Conservation (phyloP, 306 rosid species). For the Cicer chorassanicum region DNA sequence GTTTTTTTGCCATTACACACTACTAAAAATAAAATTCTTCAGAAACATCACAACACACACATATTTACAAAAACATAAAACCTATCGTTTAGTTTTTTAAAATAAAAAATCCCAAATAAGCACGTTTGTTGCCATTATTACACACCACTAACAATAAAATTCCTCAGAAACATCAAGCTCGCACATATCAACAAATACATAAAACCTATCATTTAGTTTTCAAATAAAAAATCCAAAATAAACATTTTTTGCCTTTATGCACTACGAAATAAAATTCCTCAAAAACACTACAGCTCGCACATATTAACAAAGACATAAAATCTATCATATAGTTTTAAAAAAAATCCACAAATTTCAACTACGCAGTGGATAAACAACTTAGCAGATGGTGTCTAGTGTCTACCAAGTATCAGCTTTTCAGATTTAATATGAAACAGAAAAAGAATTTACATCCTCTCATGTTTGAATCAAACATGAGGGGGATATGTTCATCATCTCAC, state of each 20-base stretch:
- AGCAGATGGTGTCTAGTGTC: no score
- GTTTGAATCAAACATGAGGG: no score
- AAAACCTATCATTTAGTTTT: background rate
- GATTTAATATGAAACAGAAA: background rate
- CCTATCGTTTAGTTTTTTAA: background rate
- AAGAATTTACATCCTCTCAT: no score
- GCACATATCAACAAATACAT: background rate
- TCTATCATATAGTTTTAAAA: background rate
- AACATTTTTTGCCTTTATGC: no score
- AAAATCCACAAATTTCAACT: background rate
- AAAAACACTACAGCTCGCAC: constrained; percentile 4
- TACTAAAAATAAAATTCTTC: background rate
- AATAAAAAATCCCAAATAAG: no score
- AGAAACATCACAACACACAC: background rate
- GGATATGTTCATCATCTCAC: no score
- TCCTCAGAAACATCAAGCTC: constrained; percentile 7
- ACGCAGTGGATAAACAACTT: background rate
- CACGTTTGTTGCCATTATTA: no score
- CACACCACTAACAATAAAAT: background rate
- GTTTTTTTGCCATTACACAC: background rate
- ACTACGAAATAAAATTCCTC: background rate
- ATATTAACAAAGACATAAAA: background rate
- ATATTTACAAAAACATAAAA: background rate
- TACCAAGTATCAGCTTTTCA: background rate
- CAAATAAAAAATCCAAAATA: no score